Evolutionary conservation across 2,329 filamentous ascomycete species (phyloP), one percentile per base, ranked within the genome.

Genomic region (Nothomitra cinnamomea): DNA sequence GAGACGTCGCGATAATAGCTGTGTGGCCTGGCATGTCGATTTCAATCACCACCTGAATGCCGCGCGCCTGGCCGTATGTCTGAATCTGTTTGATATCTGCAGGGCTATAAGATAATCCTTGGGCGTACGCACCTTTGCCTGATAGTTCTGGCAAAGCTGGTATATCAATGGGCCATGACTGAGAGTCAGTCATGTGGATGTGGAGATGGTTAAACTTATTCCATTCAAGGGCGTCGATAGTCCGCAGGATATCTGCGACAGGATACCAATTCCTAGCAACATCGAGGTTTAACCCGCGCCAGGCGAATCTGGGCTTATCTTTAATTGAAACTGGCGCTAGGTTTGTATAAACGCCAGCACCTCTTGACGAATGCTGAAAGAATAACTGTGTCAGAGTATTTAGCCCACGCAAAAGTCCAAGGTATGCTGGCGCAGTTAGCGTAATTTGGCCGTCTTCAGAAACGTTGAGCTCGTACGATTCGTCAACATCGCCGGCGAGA

Each of bases 171-270:
- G 87, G 87, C 83, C 87, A 94, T 2, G 85, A 85, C 66, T 94
- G 87, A 15, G 83, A 80, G 66, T 94, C 87, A 3, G 85, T 92
- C 55, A 83, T 74, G 69, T 94, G 87, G 53, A 90, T 71, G 66
- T 92, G 87, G 54, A 94, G 73, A 4, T 80, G 75, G 68, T 92
- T 92, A 72, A 92, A 76, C 70, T 94, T 92, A 70, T 82, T 87
- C 76, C 80, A 87, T 1, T 83, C 72, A 58, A 85, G 68, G 41
- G 80, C 83, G 62, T 94, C 85, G 58, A 95, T 85, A 53, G 81
- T 86, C 51, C 80, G 79, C 61, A 81, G 74, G 59, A 94, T 81
- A 60, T 85, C 78, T 2, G 71, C 65, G 22, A 85, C 69, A 1
- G 78, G 74, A 66, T 83, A 85, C 68, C 75, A 92, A 61, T 80